Conservation (phyloP, 2,329 filamentous ascomycete genomes). For the Talaromyces funiculosus region DNA sequence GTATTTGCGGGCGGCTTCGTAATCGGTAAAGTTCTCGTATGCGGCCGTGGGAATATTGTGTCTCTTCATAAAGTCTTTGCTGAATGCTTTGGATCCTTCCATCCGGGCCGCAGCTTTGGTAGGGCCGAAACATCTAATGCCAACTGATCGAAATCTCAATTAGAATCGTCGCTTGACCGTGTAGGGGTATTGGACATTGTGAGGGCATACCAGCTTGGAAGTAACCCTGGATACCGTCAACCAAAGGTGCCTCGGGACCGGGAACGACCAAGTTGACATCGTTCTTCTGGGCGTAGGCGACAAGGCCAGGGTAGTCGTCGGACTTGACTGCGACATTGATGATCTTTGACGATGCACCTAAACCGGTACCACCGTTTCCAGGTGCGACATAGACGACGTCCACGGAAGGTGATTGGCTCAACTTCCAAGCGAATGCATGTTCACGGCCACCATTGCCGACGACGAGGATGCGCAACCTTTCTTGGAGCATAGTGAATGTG, state of each 20-base stretch:
- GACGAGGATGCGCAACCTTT: conserved; percentile 66
- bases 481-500: conserved; percentile 33
- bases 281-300: conserved; percentile 67
- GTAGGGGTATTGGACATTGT: background rate
- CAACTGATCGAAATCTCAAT: conserved; percentile 39
- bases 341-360: conserved; percentile 52
- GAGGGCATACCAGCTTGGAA: conserved; percentile 55
- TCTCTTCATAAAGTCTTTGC: conserved; percentile 95
- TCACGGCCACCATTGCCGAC: conserved; percentile 93
- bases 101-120: conserved; percentile 77
- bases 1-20: conserved; percentile 66
- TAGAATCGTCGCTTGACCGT: background rate
- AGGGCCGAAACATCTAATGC: conserved; percentile 80
- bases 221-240: conserved; percentile 79
- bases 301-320: conserved; percentile 72
- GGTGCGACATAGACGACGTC: conserved; percentile 64
- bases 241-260: conserved; percentile 88
- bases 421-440: conserved; percentile 90
- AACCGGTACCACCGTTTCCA: conserved; percentile 82
- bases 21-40: conserved; percentile 82
- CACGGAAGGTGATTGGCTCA: conserved; percentile 74
- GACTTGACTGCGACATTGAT: conserved; percentile 68
- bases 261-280: conserved; percentile 77
- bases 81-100: conserved; percentile 95
- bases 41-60: conserved; percentile 84